Evolutionary conservation across 305 asterid species (phyloP).

Genomic region (Fraxinus platypoda): DNA sequence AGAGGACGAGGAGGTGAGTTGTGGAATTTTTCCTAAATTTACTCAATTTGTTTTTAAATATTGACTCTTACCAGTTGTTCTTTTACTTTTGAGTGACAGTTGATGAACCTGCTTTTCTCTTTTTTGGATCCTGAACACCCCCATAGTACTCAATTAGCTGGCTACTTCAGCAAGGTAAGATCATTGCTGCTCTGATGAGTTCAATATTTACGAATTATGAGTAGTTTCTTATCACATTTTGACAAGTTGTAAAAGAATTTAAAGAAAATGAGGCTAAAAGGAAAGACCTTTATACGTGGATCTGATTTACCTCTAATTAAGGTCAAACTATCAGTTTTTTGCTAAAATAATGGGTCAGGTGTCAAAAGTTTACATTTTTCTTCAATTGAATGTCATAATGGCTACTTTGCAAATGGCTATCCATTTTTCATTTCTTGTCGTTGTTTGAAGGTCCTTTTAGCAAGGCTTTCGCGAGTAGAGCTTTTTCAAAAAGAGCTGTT

Average conservation of each 20-base stretch:
- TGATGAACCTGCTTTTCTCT: conserved; percentile 88
- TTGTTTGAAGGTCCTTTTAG: background rate
- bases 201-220: background rate
- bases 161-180: conserved; percentile 94
- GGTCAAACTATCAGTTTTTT: background rate
- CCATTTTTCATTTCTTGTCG: background rate
- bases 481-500: background rate
- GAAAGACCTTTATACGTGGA: background rate
- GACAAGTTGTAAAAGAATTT: background rate
- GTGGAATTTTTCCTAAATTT: conserved; percentile 15
- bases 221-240: background rate
- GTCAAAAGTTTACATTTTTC: background rate
- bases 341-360: background rate
- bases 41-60: background rate
- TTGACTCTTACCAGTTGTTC: conserved; percentile 13
- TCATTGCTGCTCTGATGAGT: background rate
- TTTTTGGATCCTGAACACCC: conserved; percentile 66
- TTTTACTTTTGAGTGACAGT: conserved; percentile 50
- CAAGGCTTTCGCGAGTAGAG: background rate
- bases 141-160: conserved; percentile 75
- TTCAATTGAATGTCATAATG: background rate
- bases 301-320: background rate
- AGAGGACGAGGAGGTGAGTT: conserved; percentile 81
- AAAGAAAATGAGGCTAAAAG: background rate
- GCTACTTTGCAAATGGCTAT: background rate